Conservation (phyloP, 2,329 filamentous ascomycete genomes). For the Malbranchea zuffiana region DNA sequence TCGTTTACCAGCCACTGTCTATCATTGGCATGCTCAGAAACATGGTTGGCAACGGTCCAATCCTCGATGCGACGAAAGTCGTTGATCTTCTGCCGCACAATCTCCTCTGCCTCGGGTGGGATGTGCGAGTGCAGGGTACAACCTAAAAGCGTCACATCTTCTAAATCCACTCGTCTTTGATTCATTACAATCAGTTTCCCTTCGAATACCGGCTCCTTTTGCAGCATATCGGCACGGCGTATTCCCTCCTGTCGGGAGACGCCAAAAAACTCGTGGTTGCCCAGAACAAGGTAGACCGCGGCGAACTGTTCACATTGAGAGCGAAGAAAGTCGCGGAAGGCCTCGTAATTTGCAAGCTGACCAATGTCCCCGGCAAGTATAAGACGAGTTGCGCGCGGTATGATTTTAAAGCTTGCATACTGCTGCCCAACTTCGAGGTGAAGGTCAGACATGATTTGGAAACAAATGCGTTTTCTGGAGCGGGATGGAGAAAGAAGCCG, state of each 20-base stretch:
- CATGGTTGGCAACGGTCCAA: constrained; percentile 44
- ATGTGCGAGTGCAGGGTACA: constrained; percentile 47
- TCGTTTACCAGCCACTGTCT: constrained; percentile 39
- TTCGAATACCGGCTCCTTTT: constrained; percentile 15
- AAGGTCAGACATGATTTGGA: constrained; percentile 22
- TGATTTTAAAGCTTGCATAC: constrained; percentile 15
- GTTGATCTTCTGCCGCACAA: constrained; percentile 37
- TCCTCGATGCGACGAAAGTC: constrained; percentile 43
- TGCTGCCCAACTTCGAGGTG: constrained; percentile 20
- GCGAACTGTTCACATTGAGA: constrained; percentile 19
- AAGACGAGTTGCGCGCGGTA: constrained; percentile 14
- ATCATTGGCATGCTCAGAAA: constrained; percentile 38
- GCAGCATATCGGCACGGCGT: constrained; percentile 13
- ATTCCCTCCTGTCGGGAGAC: constrained; percentile 18
- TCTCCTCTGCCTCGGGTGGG: constrained; percentile 25
- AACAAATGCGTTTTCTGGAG: no score
- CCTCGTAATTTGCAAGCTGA: constrained; percentile 19
- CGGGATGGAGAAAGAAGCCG: no score
- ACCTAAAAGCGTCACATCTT: constrained; percentile 39
- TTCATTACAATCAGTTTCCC: constrained; percentile 17
- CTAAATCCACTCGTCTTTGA: constrained; percentile 17
- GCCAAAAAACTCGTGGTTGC: constrained; percentile 32
- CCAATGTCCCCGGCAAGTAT: constrained; percentile 28
- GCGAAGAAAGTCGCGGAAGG: constrained; percentile 19
- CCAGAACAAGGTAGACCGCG: constrained; percentile 24